phyloP scores from a whole-genome alignment of 2,329 filamentous ascomycete genomes.

The Gliomastix tumulicola region DNA sequence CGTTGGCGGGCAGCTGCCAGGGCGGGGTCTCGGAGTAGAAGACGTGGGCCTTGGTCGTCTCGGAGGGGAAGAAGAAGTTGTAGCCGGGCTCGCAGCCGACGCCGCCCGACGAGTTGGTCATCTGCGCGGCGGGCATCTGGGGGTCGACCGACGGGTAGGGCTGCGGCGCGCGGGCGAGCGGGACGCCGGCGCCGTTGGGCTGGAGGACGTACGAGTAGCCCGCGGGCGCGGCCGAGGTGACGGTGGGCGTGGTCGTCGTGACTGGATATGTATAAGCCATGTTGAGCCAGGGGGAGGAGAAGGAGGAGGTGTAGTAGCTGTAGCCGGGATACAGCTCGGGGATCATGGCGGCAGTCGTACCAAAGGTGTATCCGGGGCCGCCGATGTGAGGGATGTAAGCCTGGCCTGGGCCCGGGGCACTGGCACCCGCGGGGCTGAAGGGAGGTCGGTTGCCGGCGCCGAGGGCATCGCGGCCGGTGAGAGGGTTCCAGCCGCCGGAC shows the following conservation, averaged over 20 bases:
- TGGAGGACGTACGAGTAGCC: conserved; percentile 16
- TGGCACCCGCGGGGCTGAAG: conserved; percentile 22
- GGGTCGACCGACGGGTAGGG: conserved; percentile 33
- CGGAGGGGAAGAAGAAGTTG: conserved; percentile 52
- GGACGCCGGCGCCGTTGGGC: conserved; percentile 27
- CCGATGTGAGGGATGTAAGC: conserved; percentile 28
- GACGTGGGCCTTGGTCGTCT: conserved; percentile 54
- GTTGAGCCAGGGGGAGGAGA: no score
- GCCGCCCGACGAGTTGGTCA: conserved; percentile 51
- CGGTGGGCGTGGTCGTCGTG: background rate
- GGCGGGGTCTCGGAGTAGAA: conserved; percentile 43
- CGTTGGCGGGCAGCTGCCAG: conserved; percentile 40
- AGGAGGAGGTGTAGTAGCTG: no score
- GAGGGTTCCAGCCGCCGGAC: conserved; percentile 32
- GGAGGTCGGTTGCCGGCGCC: conserved; percentile 20
- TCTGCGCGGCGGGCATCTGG: conserved; percentile 41
- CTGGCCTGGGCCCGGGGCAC: conserved; percentile 25
- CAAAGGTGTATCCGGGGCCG: conserved; percentile 23
- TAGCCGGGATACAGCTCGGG: no score
- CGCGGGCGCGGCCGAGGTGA: no score
- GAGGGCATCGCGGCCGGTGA: conserved; percentile 27
- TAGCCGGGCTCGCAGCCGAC: conserved; percentile 54
- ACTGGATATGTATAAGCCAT: no score
- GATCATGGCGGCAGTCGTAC: no score
- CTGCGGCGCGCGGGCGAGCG: conserved; percentile 29